Percentiles rank a stretch among this genome's conserved stretches.
These are phyloP conservation scores for Fragilariopsis cylindrus DNA, from an alignment of 108 stramenopile species.

Conservation along the genomic window DNA sequence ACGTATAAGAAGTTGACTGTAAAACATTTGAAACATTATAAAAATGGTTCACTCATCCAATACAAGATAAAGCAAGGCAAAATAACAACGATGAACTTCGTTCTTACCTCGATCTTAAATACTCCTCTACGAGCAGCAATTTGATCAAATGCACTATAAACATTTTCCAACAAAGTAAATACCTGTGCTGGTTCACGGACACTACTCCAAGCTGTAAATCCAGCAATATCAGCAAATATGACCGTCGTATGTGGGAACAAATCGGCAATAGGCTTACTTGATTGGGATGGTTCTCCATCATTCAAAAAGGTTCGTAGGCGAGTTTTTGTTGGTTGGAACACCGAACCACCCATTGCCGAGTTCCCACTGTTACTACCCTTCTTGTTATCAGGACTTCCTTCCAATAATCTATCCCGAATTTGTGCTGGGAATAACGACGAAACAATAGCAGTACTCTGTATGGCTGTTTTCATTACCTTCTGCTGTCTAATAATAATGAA, in stretches of 20 bases:
- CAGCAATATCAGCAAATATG: conserved; percentile 68
- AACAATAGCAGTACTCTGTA: conserved; percentile 45
- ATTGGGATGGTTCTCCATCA: neutral
- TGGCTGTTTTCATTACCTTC: conserved; percentile 26
- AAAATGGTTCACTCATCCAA: neutral
- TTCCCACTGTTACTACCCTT: neutral
- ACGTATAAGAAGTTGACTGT: conserved; percentile 9
- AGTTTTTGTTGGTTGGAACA: conserved; percentile 2
- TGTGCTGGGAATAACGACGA: conserved; percentile 53
- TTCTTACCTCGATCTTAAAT: conserved; percentile 53
- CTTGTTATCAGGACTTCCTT: conserved; percentile 6
- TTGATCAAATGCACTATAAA: conserved; percentile 60
- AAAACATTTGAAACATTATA: neutral
- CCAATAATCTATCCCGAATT: conserved; percentile 57
- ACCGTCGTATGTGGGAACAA: conserved; percentile 69
- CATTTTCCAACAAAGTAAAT: conserved; percentile 55
- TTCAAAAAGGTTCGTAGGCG: conserved; percentile 1
- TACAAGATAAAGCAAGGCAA: neutral
- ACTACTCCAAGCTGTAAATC: conserved; percentile 57
- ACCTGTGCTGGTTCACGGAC: conserved; percentile 54
- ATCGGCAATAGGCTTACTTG: conserved; percentile 63
- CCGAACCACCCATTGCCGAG: no score
- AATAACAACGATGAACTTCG: neutral
- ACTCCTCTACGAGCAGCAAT: conserved; percentile 46
- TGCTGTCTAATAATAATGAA: conserved; percentile 16